These are phyloP conservation scores for Wallacemonas sp. DNA, from an alignment of 208 protist genomes.

Conservation along the genomic window DNA sequence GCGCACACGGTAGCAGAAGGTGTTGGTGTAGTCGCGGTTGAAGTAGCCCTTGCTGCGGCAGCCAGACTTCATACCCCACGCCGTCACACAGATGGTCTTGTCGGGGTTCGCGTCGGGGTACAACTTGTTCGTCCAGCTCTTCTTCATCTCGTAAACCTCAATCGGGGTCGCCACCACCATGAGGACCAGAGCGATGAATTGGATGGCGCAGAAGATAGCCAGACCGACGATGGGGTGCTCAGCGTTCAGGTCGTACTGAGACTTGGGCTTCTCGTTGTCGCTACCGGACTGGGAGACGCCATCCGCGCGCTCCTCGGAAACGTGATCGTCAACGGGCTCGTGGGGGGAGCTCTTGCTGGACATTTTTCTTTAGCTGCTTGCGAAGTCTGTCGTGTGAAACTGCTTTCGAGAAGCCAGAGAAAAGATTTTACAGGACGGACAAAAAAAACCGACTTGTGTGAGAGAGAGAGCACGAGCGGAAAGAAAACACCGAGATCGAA, in stretches of 20 bases:
- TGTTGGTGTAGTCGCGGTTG: conserved; percentile 33
- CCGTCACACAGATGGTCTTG: conserved; percentile 40
- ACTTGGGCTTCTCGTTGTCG: conserved; percentile 6
- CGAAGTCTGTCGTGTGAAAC: conserved; percentile 8
- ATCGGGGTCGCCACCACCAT: conserved; percentile 43
- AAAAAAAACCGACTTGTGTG: background rate
- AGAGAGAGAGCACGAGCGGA: no score
- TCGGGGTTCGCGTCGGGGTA: conserved; percentile 5
- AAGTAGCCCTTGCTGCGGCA: conserved; percentile 41
- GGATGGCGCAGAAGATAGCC: conserved; percentile 28
- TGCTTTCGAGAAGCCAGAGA: background rate
- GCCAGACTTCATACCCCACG: conserved; percentile 51
- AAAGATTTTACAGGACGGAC: no score
- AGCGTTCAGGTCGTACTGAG: conserved; percentile 29
- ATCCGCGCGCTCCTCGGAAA: conserved; percentile 4
- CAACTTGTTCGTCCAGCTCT: conserved; percentile 19
- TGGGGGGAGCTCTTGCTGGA: conserved; percentile 7
- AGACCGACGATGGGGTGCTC: conserved; percentile 32
- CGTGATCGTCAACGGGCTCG: background rate
- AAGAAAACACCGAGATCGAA: no score
- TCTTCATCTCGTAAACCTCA: conserved; percentile 35
- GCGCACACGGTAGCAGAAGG: conserved; percentile 45
- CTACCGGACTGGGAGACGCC: conserved; percentile 8
- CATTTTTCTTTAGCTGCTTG: background rate
- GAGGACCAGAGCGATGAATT: conserved; percentile 40